Evolutionary conservation across 176 grass and related monocot genomes (phyloP), one percentile per base, ranked within the genome.

Genomic region (Avena eriantha): DNA sequence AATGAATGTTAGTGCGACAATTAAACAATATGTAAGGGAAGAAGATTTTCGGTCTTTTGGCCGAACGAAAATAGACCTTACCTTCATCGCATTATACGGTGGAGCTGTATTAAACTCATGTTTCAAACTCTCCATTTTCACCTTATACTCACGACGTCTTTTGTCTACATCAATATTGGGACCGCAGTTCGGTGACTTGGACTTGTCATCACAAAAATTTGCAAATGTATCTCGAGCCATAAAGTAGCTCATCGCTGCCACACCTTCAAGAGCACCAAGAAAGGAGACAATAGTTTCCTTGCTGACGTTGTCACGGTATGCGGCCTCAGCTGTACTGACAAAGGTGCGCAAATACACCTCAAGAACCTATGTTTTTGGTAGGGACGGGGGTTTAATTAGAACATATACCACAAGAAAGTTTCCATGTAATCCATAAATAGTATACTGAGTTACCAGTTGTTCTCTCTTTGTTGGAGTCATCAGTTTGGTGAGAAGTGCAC

Each of bases 251-350:
- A 75, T 50, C 0, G 13, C n/a, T 3, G 72, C 71, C 45, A 74
- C n/a, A 74, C 45, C 6, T 48, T 74, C 43, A 49, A 74, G 71
- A 17, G 45, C 71, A 7, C 16, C 51, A 18, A 74, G 10, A 74
- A 74, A 74, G 41, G 12, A 48, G 7, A 73, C 70, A 48, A 73
- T 73, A 73, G 43, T 47, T 73, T 73, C 70, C 70, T 48, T 23
- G 16, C 12, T 73, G 41, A 73, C n/a, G 21, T 22, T 47, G 2
- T 73, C 43, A 73, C 24, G n/a, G 70, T 15, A 73, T 5, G n/a
- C n/a, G 1, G 6, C 45, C 71, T 74, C n/a, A 24, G 71, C 71
- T 49, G 45, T 49, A 74, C n/a, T 49, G 71, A 49, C 43, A 74
- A 74, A 74, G 43, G 13, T 74, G 71, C n/a, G n/a, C 43, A 74